These are phyloP conservation scores for Rhynchospora breviuscula DNA, from an alignment of 176 grass and related monocot species.

Conservation along the genomic window DNA sequence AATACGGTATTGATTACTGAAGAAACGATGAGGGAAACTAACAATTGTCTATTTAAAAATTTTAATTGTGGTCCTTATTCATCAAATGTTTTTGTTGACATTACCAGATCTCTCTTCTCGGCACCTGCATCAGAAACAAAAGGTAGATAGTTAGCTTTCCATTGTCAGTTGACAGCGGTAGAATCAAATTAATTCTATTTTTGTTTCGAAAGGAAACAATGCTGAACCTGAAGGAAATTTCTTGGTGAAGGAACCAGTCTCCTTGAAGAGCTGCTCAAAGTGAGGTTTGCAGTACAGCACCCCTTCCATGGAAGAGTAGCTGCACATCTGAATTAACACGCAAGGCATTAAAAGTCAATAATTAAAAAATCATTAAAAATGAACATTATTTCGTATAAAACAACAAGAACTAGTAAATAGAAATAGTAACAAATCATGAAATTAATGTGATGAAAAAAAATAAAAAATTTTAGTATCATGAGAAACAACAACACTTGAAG, in stretches of 20 bases:
- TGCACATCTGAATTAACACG: slow-evolving; percentile 50
- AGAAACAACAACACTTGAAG: no score
- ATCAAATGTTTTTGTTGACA: slow-evolving; percentile 1
- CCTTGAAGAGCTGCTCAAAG: slow-evolving; percentile 78
- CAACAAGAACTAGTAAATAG: no score
- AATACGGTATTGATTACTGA: slow-evolving; percentile 1
- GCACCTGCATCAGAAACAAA: slow-evolving; percentile 36
- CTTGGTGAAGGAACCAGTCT: slow-evolving; percentile 52
- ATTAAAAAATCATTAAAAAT: no score
- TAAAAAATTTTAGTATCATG: no score
- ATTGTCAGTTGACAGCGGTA: neutral
- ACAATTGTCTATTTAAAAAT: neutral
- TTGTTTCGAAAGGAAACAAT: neutral
- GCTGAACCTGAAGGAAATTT: slow-evolving; percentile 50
- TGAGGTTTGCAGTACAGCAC: slow-evolving; percentile 73
- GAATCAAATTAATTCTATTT: slow-evolving; percentile 1
- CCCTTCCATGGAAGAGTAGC: slow-evolving; percentile 65
- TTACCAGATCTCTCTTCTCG: slow-evolving; percentile 51
- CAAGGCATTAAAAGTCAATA: neutral
- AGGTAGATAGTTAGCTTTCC: slow-evolving; percentile 19
- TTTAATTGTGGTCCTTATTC: neutral
- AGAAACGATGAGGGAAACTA: slow-evolving; percentile 8
- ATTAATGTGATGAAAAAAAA: neutral
- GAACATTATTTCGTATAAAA: no score
- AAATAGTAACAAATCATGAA: no score